phyloP scores from a whole-genome alignment of 2,329 filamentous ascomycete genomes.

The Stachybotrys chlorohalonatus region DNA sequence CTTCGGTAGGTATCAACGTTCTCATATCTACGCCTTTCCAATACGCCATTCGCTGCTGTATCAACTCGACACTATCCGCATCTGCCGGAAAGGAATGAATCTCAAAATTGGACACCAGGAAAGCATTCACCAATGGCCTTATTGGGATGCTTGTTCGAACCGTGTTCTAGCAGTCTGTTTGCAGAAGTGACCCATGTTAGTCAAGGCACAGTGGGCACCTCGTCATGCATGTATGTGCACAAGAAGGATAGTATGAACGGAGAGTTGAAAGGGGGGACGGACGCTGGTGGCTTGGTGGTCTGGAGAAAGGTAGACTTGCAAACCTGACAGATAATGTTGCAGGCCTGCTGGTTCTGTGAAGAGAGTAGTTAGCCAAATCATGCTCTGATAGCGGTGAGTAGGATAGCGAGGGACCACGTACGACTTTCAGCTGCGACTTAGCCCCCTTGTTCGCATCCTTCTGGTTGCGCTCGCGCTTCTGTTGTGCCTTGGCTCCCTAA shows the following conservation, averaged over 20 bases:
- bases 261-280: conserved; percentile 19
- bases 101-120: conserved; percentile 31
- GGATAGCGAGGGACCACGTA: conserved; percentile 29
- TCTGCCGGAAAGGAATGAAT: not conserved
- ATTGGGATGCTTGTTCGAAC: conserved; percentile 61
- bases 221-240: conserved; percentile 1
- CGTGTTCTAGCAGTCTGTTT: conserved; percentile 57
- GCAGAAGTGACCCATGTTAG: not conserved
- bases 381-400: not conserved
- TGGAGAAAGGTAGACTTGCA: conserved; percentile 75
- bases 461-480: conserved; percentile 64
- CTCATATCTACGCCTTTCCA: not conserved
- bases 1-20: not conserved
- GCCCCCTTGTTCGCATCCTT: conserved; percentile 45
- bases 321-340: conserved; percentile 66
- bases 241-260: not conserved
- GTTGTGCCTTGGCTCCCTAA: conserved; percentile 56
- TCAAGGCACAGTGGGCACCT: not conserved
- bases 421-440: conserved; percentile 61
- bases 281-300: conserved; percentile 66
- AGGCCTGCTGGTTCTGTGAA: conserved; percentile 59
- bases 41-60: not conserved
- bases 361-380: conserved; percentile 6
- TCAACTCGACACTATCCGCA: not conserved
- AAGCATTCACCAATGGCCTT: conserved; percentile 67